Evolutionary conservation across 306 rosid species (phyloP).

Genomic region (Amphicarpaea edgeworthii): DNA sequence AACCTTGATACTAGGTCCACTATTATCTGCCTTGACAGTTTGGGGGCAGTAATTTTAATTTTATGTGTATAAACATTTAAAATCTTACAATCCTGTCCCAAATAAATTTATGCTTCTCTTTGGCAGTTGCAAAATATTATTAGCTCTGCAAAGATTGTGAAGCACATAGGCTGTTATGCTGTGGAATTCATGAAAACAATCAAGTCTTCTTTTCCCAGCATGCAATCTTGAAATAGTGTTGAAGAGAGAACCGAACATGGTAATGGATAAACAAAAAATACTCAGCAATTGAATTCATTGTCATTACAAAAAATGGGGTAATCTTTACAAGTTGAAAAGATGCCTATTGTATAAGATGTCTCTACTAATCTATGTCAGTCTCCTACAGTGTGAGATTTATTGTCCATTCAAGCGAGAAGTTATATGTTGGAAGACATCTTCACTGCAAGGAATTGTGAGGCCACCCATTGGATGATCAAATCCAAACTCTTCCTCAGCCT

Average conservation of each 20-base stretch:
- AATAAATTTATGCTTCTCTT: background rate
- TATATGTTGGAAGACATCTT: constrained; percentile 13
- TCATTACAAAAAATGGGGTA: background rate
- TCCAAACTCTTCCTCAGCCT: constrained; percentile 54
- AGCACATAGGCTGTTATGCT: background rate
- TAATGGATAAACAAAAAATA: background rate
- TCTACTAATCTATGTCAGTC: constrained; percentile 10
- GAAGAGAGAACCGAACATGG: background rate
- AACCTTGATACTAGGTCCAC: no score
- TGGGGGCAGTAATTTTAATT: no score
- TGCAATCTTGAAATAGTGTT: background rate
- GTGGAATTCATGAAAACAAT: background rate
- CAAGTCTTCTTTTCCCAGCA: background rate
- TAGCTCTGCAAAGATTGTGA: background rate
- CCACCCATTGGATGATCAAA: constrained; percentile 61
- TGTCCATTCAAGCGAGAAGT: background rate
- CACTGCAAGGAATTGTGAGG: constrained; percentile 56
- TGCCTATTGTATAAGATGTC: background rate
- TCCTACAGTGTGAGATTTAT: background rate
- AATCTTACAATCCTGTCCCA: no score
- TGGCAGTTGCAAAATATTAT: background rate
- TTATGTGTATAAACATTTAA: no score
- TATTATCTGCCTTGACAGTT: no score
- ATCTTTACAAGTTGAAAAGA: background rate
- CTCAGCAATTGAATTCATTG: background rate